phyloP scores from a whole-genome alignment of 306 rosid genomes.

The Lupinus albus region DNA sequence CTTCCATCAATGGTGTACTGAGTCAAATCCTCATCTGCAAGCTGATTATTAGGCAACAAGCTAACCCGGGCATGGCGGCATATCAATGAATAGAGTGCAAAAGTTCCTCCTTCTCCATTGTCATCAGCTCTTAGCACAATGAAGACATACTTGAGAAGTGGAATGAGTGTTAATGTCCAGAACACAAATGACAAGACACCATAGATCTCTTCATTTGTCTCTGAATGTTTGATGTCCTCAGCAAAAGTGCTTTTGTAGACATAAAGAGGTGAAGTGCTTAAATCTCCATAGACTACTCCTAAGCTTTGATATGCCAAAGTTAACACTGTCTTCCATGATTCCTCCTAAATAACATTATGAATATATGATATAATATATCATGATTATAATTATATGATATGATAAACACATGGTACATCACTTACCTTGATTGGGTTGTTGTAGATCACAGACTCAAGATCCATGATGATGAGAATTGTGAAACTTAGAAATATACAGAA shows the following conservation, averaged over 20 bases:
- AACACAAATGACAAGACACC: conserved; percentile 91
- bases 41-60: conserved; percentile 88
- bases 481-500: conserved; percentile 38
- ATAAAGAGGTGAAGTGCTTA: conserved; percentile 87
- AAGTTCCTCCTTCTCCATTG: conserved; percentile 98
- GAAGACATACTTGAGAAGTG: conserved; percentile 84
- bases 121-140: conserved; percentile 95
- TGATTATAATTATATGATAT: background rate
- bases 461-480: conserved; percentile 51
- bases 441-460: conserved; percentile 67
- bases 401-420: background rate
- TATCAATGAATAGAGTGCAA: conserved; percentile 82
- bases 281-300: conserved; percentile 96
- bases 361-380: too few species aligned
- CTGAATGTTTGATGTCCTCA: conserved; percentile 89
- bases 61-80: conserved; percentile 86
- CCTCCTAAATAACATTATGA: conserved; percentile 54
- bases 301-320: conserved; percentile 90
- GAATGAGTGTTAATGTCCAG: conserved; percentile 90
- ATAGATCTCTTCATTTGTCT: conserved; percentile 87
- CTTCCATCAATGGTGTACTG: conserved; percentile 73
- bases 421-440: conserved; percentile 70
- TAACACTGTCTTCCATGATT: conserved; percentile 84
- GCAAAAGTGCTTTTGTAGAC: conserved; percentile 91
- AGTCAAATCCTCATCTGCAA: conserved; percentile 81